Evolutionary conservation across 192 early-diverging fungal species (phyloP).

Genomic region (Backusella australiensis): DNA sequence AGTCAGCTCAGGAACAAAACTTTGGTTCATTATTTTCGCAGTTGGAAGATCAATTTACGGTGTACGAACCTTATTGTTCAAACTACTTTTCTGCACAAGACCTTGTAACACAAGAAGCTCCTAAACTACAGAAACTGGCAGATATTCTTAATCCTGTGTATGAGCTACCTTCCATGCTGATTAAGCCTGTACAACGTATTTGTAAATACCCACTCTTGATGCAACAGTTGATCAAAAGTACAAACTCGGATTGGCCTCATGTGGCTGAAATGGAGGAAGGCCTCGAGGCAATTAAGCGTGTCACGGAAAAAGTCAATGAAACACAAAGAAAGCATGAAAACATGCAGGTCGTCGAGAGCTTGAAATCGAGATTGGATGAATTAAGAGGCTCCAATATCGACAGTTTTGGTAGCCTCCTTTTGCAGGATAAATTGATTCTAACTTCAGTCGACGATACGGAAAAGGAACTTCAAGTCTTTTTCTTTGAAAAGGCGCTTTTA

Average conservation of each 20-base stretch:
- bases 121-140: conserved; percentile 58
- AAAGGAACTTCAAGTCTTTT: conserved; percentile 79
- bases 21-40: conserved; percentile 86
- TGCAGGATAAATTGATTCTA: conserved; percentile 88
- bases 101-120: conserved; percentile 61
- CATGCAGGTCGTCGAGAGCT: conserved; percentile 68
- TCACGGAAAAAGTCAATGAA: conserved; percentile 92
- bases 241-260: conserved; percentile 53
- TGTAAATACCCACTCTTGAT: conserved; percentile 97
- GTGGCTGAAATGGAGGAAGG: conserved; percentile 69
- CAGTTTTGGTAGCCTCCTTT: conserved; percentile 77
- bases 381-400: conserved; percentile 85
- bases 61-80: conserved; percentile 93
- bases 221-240: conserved; percentile 66
- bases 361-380: conserved; percentile 84
- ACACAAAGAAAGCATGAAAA: conserved; percentile 89
- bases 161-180: conserved; percentile 87
- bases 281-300: conserved; percentile 74
- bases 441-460: conserved; percentile 68
- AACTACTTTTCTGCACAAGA: conserved; percentile 83
- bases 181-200: conserved; percentile 97
- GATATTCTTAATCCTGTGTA: conserved; percentile 81
- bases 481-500: conserved; percentile 92
- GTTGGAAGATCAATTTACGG: conserved; percentile 76
- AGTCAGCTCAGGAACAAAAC: conserved; percentile 75